These are phyloP conservation scores for Fusarium drepaniforme DNA, from an alignment of 2,329 filamentous ascomycete genomes.

Conservation along the genomic window DNA sequence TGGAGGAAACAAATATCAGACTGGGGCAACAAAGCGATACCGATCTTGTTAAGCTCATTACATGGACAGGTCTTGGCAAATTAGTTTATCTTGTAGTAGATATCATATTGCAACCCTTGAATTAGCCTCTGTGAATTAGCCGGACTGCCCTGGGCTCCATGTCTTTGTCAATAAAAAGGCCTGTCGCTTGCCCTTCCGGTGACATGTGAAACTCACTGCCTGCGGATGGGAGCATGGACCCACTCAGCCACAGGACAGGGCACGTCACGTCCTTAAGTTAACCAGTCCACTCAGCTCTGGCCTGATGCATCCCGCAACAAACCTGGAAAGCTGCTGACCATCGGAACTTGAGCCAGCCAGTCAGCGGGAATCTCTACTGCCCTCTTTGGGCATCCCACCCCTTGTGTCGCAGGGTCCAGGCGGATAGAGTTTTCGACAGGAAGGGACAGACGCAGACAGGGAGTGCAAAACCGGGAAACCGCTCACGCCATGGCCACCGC, in stretches of 20 bases:
- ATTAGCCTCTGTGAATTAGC: not conserved
- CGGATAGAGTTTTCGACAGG: conserved; percentile 11
- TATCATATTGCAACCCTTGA: not conserved
- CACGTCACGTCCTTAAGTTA: conserved; percentile 10
- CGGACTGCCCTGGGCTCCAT: not conserved
- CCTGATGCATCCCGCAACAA: conserved; percentile 37
- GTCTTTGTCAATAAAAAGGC: not conserved
- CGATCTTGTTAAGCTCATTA: not conserved
- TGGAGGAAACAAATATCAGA: not conserved
- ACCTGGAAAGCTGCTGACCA: conserved; percentile 23
- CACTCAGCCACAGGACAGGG: conserved; percentile 29
- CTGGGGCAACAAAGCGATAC: not conserved
- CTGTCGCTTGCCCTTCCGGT: conserved; percentile 5
- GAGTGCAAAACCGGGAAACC: conserved; percentile 9
- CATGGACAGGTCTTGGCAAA: not conserved
- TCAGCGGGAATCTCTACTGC: conserved; percentile 11
- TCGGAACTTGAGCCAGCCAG: conserved; percentile 15
- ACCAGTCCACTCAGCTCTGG: conserved; percentile 30
- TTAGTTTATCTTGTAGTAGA: not conserved
- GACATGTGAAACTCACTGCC: conserved; percentile 37
- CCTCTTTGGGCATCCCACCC: conserved; percentile 29
- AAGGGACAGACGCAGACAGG: conserved; percentile 7
- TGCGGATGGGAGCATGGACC: conserved; percentile 11
- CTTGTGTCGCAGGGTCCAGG: conserved; percentile 35
- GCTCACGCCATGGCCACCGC: conserved; percentile 40